Conservation (phyloP, 2,329 filamentous ascomycete genomes). For the Dactylonectria macrodidyma region DNA sequence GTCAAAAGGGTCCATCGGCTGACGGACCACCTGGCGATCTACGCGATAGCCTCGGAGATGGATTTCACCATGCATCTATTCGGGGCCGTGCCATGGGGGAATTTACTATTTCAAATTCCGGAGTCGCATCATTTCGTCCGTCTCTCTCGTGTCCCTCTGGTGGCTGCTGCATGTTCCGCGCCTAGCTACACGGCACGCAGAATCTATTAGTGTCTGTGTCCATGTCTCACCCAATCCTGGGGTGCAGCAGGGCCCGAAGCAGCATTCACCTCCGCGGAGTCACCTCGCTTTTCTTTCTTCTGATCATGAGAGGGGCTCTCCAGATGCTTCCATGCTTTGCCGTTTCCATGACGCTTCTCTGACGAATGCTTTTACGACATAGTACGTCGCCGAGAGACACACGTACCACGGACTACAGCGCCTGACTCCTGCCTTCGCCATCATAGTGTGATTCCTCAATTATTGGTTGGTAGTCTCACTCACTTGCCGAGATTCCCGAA, state of each 20-base stretch:
- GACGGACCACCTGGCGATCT: constrained; percentile 17
- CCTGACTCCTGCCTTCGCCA: too few relatives aligned
- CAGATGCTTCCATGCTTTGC: neutral
- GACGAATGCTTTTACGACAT: neutral
- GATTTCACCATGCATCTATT: constrained; percentile 11
- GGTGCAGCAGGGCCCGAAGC: constrained; percentile 37
- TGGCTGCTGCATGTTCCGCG: neutral
- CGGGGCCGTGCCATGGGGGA: constrained; percentile 3
- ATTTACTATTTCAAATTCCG: neutral
- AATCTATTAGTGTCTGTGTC: neutral
- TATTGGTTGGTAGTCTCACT: too few relatives aligned
- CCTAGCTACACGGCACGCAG: neutral
- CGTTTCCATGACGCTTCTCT: neutral
- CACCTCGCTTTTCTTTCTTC: too few relatives aligned
- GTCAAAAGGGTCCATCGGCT: constrained; percentile 4
- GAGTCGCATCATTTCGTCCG: constrained; percentile 25
- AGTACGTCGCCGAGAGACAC: neutral
- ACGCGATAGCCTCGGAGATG: constrained; percentile 23
- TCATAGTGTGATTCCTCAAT: too few relatives aligned
- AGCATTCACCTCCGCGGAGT: constrained; percentile 5
- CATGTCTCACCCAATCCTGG: constrained; percentile 37
- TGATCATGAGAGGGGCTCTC: neutral
- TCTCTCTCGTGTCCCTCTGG: neutral
- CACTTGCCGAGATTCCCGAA: too few relatives aligned
- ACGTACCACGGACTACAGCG: too few relatives aligned